Percentiles rank a stretch among this genome's conserved stretches.
These are phyloP conservation scores for Trametopsis cervina DNA, from an alignment of 768 basidiomycete species.

Conservation along the genomic window DNA sequence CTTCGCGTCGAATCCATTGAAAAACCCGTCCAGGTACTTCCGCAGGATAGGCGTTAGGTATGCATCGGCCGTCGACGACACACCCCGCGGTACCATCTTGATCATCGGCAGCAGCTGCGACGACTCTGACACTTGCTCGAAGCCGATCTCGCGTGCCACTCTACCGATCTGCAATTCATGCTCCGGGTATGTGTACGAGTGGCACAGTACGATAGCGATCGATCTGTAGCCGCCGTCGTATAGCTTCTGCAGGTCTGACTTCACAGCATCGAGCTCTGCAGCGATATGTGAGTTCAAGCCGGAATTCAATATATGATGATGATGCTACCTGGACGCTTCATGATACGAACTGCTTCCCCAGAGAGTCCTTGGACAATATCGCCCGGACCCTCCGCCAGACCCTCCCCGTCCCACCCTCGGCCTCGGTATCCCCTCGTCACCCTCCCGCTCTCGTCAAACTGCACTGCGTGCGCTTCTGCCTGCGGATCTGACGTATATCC, in stretches of 20 bases:
- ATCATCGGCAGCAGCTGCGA: conserved; percentile 89
- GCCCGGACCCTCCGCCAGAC: conserved; percentile 71
- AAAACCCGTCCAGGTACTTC: conserved; percentile 88
- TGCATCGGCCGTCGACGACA: conserved; percentile 90
- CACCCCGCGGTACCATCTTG: conserved; percentile 90
- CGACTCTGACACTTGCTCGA: conserved; percentile 83
- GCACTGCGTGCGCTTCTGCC: conserved; percentile 65
- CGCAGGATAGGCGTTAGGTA: conserved; percentile 88
- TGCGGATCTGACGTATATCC: conserved; percentile 90
- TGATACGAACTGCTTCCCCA: conserved; percentile 83
- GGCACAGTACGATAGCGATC: conserved; percentile 82
- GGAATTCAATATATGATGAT: no score
- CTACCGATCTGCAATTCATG: conserved; percentile 73
- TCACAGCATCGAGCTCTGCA: conserved; percentile 47
- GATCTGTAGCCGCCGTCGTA: conserved; percentile 83
- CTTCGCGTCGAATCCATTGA: conserved; percentile 76
- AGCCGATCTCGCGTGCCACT: conserved; percentile 77
- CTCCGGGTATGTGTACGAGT: conserved; percentile 87
- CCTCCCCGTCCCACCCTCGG: conserved; percentile 65
- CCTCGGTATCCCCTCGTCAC: conserved; percentile 66
- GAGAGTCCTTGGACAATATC: conserved; percentile 77
- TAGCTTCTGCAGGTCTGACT: conserved; percentile 57
- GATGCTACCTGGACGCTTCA: conserved; percentile 58
- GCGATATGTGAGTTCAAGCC: not conserved
- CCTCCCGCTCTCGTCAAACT: conserved; percentile 69